A percentile compares a stretch with the other conserved stretches of the same genome.
phyloP scores from a whole-genome alignment of 2,329 filamentous ascomycete genomes.

The Apiospora saccharicola region DNA sequence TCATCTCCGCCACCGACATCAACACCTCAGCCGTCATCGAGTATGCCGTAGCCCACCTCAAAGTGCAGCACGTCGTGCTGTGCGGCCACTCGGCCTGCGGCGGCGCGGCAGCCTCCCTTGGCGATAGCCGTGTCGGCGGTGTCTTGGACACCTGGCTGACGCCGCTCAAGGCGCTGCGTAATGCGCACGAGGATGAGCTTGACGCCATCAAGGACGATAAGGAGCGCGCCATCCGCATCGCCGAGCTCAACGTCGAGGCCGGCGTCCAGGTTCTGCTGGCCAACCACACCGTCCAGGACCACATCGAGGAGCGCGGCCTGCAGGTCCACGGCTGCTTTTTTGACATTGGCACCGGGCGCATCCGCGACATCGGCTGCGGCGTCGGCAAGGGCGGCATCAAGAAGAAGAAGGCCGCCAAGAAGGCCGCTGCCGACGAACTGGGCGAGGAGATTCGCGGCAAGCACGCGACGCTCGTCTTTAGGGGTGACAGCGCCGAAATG shows the following conservation, averaged over 20 bases:
- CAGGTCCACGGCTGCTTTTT: constrained; percentile 82
- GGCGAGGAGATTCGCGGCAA: constrained; percentile 53
- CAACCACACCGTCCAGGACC: constrained; percentile 74
- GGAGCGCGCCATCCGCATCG: constrained; percentile 66
- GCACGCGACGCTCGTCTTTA: constrained; percentile 60
- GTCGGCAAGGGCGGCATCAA: constrained; percentile 37
- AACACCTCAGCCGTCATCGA: constrained; percentile 79
- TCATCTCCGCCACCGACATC: constrained; percentile 77
- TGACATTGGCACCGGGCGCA: constrained; percentile 61
- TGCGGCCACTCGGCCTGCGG: constrained; percentile 75
- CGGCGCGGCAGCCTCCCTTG: constrained; percentile 67
- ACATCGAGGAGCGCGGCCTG: constrained; percentile 73
- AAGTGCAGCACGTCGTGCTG: constrained; percentile 74
- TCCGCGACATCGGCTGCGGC: constrained; percentile 58
- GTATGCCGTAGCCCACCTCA: constrained; percentile 76
- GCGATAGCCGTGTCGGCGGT: constrained; percentile 54
- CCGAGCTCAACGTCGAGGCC: constrained; percentile 78
- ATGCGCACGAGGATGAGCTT: constrained; percentile 62
- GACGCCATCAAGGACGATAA: constrained; percentile 59
- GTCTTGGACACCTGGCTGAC: constrained; percentile 64
- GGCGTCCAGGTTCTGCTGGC: constrained; percentile 73
- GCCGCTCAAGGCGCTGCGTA: constrained; percentile 55
- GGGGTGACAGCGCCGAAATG: constrained; percentile 43
- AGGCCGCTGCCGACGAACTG: constrained; percentile 28
- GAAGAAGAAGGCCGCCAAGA: constrained; percentile 22